phyloP scores from a whole-genome alignment of 345 rosid species.

The Rhizophora apiculata region DNA sequence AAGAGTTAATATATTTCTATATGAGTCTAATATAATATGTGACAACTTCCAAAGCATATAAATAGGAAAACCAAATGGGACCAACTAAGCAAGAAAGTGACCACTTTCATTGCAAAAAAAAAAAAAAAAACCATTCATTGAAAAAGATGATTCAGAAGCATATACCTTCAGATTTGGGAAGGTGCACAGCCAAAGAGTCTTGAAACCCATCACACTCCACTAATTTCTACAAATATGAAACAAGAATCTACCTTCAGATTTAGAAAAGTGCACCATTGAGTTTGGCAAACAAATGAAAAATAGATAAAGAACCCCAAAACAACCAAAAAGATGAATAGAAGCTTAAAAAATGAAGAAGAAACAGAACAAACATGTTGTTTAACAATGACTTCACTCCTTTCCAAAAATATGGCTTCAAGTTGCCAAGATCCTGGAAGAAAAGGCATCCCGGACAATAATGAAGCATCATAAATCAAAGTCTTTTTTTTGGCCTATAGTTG shows the following conservation, averaged over 20 bases:
- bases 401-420: too few species aligned
- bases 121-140: neutral
- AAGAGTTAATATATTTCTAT: too few species aligned
- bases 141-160: conserved; percentile 7
- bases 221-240: too few species aligned
- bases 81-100: neutral
- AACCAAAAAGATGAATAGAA: neutral
- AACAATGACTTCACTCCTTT: too few species aligned
- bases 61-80: neutral
- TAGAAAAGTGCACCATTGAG: conserved; percentile 16
- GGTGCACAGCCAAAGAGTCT: too few species aligned
- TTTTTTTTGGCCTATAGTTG: too few species aligned
- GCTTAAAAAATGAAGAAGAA: neutral
- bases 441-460: too few species aligned
- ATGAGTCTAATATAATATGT: too few species aligned
- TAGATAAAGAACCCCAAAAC: neutral
- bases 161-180: conserved; percentile 41
- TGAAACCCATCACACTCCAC: too few species aligned
- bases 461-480: too few species aligned
- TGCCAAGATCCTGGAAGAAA: too few species aligned
- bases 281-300: neutral
- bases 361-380: neutral
- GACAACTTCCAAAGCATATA: too few species aligned
- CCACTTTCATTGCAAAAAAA: neutral
- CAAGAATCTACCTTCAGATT: neutral